phyloP scores from a whole-genome alignment of 1,284 basidiomycete genomes.

The Ceratobasidium sp. region DNA sequence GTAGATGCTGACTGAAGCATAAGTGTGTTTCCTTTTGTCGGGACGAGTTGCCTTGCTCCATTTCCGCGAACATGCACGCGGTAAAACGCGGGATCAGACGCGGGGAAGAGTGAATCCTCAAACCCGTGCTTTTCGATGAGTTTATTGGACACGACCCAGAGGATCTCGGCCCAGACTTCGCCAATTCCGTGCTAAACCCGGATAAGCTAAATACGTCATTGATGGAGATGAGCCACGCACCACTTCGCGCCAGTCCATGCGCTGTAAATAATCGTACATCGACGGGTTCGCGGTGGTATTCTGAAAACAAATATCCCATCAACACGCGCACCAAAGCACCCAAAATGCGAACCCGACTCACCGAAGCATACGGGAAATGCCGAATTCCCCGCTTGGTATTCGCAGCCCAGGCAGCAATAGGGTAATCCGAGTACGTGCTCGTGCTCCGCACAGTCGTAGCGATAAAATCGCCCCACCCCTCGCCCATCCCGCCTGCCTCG shows the following conservation, averaged over 20 bases:
- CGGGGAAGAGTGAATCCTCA: constrained; percentile 59
- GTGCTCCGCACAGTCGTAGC: constrained; percentile 59
- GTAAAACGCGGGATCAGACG: constrained; percentile 56
- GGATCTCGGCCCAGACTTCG: constrained; percentile 67
- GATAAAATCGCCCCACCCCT: constrained; percentile 57
- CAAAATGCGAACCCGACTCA: constrained; percentile 24
- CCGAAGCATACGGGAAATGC: constrained; percentile 59
- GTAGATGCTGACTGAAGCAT: constrained; percentile 55
- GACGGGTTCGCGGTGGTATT: constrained; percentile 62
- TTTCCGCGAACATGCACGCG: constrained; percentile 49
- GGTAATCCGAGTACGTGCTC: constrained; percentile 56
- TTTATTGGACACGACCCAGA: constrained; percentile 55
- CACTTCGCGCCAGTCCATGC: constrained; percentile 57
- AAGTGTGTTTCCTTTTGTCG: constrained; percentile 65
- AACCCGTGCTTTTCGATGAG: constrained; percentile 60
- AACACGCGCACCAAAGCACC: neutral
- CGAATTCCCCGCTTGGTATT: constrained; percentile 61
- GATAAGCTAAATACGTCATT: constrained; percentile 20
- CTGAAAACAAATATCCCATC: constrained; percentile 26
- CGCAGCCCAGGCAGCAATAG: constrained; percentile 65
- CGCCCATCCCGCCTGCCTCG: constrained; percentile 66
- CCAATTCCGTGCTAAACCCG: constrained; percentile 57
- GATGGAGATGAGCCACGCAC: neutral
- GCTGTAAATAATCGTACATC: constrained; percentile 65
- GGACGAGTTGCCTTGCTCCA: constrained; percentile 57